Conservation (phyloP, 495 filamentous ascomycete species). For the Trichoderma gamsii region DNA sequence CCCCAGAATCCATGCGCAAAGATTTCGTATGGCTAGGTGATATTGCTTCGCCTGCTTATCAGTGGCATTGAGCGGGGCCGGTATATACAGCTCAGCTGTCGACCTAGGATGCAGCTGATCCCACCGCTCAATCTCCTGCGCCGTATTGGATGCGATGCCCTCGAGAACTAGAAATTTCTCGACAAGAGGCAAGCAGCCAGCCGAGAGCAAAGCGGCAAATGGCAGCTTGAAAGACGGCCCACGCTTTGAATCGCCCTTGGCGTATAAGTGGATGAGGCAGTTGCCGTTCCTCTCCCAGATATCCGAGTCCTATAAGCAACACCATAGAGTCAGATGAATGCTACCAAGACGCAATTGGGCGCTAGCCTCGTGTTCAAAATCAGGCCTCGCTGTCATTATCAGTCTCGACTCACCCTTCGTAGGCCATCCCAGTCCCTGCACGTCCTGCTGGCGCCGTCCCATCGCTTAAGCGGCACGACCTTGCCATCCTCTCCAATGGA, state of each 20-base stretch:
- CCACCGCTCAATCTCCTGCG: slow-evolving; percentile 17
- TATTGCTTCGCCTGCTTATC: slow-evolving; percentile 48
- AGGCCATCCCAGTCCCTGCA: slow-evolving; percentile 15
- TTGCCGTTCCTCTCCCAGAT: slow-evolving; percentile 58
- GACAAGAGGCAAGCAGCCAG: slow-evolving; percentile 47
- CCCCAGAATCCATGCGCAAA: slow-evolving; percentile 58
- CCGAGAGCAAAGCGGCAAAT: slow-evolving; percentile 43
- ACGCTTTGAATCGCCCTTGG: slow-evolving; percentile 50
- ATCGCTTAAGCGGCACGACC: slow-evolving; percentile 9
- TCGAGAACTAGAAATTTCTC: slow-evolving; percentile 40
- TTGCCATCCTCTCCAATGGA: slow-evolving; percentile 13
- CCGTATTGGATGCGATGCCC: slow-evolving; percentile 16
- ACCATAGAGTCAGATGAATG: background rate
- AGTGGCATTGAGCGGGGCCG: slow-evolving; percentile 44
- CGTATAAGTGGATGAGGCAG: slow-evolving; percentile 58
- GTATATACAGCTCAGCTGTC: slow-evolving; percentile 55
- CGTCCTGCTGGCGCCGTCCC: slow-evolving; percentile 16
- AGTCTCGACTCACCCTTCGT: slow-evolving; percentile 17
- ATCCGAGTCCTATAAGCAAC: slow-evolving; percentile 47
- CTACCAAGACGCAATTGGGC: background rate
- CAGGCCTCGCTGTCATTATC: background rate
- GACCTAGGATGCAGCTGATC: slow-evolving; percentile 21
- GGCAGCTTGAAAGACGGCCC: slow-evolving; percentile 56
- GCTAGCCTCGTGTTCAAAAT: background rate
- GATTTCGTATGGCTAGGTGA: slow-evolving; percentile 60